Conservation (phyloP, 2,329 filamentous ascomycete species). For the Aschersonia sp. region DNA sequence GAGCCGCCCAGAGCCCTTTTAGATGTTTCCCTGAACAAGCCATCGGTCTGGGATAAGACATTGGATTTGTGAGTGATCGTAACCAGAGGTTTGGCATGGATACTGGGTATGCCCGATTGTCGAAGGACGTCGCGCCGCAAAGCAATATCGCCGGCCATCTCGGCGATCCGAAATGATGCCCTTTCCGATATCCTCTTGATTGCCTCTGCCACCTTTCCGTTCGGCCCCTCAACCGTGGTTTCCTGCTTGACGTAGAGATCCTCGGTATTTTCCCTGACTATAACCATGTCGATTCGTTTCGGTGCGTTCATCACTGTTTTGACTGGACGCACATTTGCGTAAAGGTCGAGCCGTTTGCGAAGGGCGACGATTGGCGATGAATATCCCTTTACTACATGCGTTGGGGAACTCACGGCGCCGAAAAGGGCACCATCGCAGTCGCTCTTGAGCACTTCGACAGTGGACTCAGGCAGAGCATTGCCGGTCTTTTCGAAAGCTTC, state of each 20-base stretch:
- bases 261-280: conserved; percentile 97
- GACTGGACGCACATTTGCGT: conserved; percentile 93
- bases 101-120: conserved; percentile 37
- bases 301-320: conserved; percentile 58
- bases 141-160: conserved; percentile 91
- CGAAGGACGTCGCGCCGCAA: conserved; percentile 72
- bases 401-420: conserved; percentile 86
- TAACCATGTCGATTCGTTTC: conserved; percentile 83
- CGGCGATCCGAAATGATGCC: conserved; percentile 72
- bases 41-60: conserved; percentile 90
- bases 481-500: conserved; percentile 87
- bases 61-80: conserved; percentile 99
- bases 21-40: conserved; percentile 75
- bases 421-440: conserved; percentile 96
- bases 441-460: conserved; percentile 72
- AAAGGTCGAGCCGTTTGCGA: conserved; percentile 86
- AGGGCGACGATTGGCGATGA: conserved; percentile 93
- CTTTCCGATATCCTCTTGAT: conserved; percentile 92
- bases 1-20: conserved; percentile 54
- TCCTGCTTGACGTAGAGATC: conserved; percentile 98
- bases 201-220: conserved; percentile 83
- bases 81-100: conserved; percentile 59
- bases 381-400: conserved; percentile 83
- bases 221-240: conserved; percentile 58
- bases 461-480: conserved; percentile 75